These are phyloP conservation scores for Tricholomella constricta DNA, from an alignment of 768 basidiomycete species.

Conservation along the genomic window DNA sequence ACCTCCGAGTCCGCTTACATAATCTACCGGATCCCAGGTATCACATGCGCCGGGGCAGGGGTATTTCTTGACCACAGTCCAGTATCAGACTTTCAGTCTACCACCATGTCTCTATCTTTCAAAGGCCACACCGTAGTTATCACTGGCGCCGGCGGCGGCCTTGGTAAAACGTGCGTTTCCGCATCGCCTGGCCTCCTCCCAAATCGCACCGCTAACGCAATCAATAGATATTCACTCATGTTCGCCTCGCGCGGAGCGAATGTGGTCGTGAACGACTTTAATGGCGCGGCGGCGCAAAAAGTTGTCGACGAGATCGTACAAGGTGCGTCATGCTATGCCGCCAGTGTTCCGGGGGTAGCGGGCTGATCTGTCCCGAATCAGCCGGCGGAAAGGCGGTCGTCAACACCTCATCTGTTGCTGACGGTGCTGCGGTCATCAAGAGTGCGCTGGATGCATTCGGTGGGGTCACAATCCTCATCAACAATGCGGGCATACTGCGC, in stretches of 20 bases:
- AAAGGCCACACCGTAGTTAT: conserved; percentile 90
- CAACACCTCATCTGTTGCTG: conserved; percentile 84
- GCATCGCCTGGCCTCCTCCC: too few species aligned
- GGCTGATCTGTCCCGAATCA: conserved; percentile 29
- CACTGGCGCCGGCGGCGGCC: conserved; percentile 94
- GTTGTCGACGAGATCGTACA: conserved; percentile 87
- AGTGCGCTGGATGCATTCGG: conserved; percentile 87
- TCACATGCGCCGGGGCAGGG: conserved; percentile 21
- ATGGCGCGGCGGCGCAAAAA: conserved; percentile 81
- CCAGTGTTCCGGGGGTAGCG: not conserved
- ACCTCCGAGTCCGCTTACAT: conserved; percentile 2
- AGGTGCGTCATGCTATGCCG: conserved; percentile 47
- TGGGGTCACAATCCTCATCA: conserved; percentile 82
- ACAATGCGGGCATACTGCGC: conserved; percentile 92
- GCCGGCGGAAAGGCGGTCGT: conserved; percentile 88
- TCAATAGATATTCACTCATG: conserved; percentile 77
- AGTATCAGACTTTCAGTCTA: not conserved
- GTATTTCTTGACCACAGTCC: conserved; percentile 16
- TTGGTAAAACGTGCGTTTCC: conserved; percentile 79
- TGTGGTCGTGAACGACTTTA: conserved; percentile 95
- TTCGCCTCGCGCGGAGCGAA: conserved; percentile 94
- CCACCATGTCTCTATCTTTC: conserved; percentile 66
- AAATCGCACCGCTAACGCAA: conserved; percentile 6
- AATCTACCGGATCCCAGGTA: conserved; percentile 10
- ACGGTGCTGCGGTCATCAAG: conserved; percentile 85